A percentile compares a stretch with the other conserved stretches of the same genome.
phyloP scores from a whole-genome alignment of 1,139 yeast species.

The Pichia sp. region DNA sequence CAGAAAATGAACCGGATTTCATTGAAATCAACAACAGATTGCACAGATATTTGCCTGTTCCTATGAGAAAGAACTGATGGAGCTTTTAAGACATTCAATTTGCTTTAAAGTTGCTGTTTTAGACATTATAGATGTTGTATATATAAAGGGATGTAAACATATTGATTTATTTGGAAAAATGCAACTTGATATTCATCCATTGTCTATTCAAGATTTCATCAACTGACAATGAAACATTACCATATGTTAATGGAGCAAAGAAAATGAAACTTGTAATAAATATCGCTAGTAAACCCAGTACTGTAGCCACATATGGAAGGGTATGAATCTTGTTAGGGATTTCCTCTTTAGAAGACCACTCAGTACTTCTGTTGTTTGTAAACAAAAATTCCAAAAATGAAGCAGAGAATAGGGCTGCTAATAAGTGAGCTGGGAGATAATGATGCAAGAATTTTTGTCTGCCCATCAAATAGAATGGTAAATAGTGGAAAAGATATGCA shows the following conservation, averaged over 20 bases:
- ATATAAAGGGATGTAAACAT: background rate
- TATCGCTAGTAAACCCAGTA: conserved; percentile 35
- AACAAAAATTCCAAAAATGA: conserved; percentile 73
- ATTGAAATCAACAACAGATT: conserved; percentile 46
- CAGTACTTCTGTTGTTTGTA: conserved; percentile 43
- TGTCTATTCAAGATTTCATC: conserved; percentile 66
- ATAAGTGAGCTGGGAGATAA: conserved; percentile 90
- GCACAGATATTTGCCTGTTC: conserved; percentile 70
- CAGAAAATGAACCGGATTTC: conserved; percentile 49
- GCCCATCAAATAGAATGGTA: conserved; percentile 86
- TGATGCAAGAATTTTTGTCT: conserved; percentile 94
- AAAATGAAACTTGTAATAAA: conserved; percentile 58
- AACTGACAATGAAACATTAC: conserved; percentile 55
- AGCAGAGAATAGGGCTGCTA: conserved; percentile 80
- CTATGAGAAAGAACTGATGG: conserved; percentile 28
- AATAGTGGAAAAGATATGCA: conserved; percentile 85
- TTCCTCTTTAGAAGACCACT: conserved; percentile 21
- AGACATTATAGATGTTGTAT: background rate
- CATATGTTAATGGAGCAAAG: conserved; percentile 83
- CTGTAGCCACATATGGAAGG: conserved; percentile 27
- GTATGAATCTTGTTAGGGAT: conserved; percentile 17
- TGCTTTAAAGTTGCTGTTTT: background rate
- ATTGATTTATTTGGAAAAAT: conserved; percentile 51
- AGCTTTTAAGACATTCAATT: no score
- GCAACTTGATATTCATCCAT: conserved; percentile 76